Base-by-base conservation (phyloP, 2,329 filamentous ascomycete genomes). In the Ophiostoma himal-ulmi region DNA sequence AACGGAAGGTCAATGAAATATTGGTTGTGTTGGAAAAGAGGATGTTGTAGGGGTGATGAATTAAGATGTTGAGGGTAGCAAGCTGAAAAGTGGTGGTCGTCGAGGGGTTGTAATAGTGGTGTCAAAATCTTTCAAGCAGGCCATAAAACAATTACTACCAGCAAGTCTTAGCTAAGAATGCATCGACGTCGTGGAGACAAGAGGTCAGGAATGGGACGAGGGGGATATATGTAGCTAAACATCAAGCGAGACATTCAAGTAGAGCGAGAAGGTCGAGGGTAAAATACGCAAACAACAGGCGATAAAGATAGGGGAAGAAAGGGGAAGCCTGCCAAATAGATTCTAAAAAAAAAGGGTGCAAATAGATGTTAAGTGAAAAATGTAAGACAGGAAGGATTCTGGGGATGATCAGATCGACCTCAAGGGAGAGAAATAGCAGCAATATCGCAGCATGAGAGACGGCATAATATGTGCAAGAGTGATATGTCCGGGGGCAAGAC, bases 371-470 rank as follows among this genome's bases (percentile, higher is more conserved):
- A 8, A 20, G 44, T 20, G n/a, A n/a, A 30, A 3, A 22, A 57
- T 57, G 52, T 30, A 57, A 57, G 52, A 57, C 52, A 57, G 52
- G 52, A 57, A 11, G 52, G 52, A 57, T 57, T 57, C 52, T 57
- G 52, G 52, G 8, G 52, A 57, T 57, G 52, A 57, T 57, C 52
- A 26, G n/a, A 57, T 57, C 52, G n/a, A 13, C 52, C 22, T 57
- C 52, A 57, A 57, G 22, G 52, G 52, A 26, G 52, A 57, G 52
- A 57, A 26, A 57, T 26, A 14, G 52, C n/a, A 57, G 52, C 10
- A 67, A 71, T 65, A 69, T 67, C 67, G 62, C 44, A n/a, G 13
- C n/a, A 57, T 57, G 22, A 22, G n/a, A 57, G 22, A 26, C 13
- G 22, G 22, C 13, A 14, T 13, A 2, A 54, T 8, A 57, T 6